These are phyloP conservation scores for Cryptosporidium meleagridis DNA, from an alignment of 169 alveolate genomes.

Conservation along the genomic window DNA sequence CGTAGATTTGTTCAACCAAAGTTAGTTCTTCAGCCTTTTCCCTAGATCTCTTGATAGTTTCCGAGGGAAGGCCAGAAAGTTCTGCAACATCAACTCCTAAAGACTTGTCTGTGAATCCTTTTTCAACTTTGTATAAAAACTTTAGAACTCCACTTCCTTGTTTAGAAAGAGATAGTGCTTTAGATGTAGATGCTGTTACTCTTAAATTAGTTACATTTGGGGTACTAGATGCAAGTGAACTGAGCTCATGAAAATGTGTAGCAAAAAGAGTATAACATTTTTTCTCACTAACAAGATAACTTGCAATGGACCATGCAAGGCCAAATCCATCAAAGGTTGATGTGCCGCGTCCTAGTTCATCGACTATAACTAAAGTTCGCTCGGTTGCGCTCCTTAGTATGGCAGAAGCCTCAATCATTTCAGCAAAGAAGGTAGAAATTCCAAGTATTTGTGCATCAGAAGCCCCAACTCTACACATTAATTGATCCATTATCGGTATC, in stretches of 20 bases:
- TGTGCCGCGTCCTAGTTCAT: constrained; percentile 98
- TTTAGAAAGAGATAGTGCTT: constrained; percentile 82
- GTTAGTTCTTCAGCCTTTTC: constrained; percentile 79
- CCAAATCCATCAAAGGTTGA: constrained; percentile 96
- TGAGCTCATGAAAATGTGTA: constrained; percentile 98
- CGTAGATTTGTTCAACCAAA: constrained; percentile 38
- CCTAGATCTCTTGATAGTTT: constrained; percentile 81
- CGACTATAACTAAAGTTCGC: constrained; percentile 92
- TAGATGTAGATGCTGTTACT: constrained; percentile 89
- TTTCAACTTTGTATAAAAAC: constrained; percentile 89
- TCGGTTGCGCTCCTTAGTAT: constrained; percentile 92
- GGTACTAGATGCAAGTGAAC: constrained; percentile 87
- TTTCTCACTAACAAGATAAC: constrained; percentile 89
- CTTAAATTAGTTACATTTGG: constrained; percentile 82
- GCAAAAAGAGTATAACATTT: constrained; percentile 96
- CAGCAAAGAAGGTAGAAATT: constrained; percentile 96
- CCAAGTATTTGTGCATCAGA: constrained; percentile 95
- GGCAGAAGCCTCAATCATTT: constrained; percentile 96
- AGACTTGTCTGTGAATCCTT: constrained; percentile 91
- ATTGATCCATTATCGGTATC: constrained; percentile 92
- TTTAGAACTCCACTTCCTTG: constrained; percentile 78
- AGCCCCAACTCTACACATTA: constrained; percentile 97
- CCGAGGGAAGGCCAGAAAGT: constrained; percentile 90
- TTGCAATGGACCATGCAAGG: constrained; percentile 96
- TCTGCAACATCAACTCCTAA: constrained; percentile 95